Evolutionary conservation across 2,329 filamentous ascomycete species (phyloP), one percentile per base, ranked within the genome.

Genomic region (Xylaria polymorpha): DNA sequence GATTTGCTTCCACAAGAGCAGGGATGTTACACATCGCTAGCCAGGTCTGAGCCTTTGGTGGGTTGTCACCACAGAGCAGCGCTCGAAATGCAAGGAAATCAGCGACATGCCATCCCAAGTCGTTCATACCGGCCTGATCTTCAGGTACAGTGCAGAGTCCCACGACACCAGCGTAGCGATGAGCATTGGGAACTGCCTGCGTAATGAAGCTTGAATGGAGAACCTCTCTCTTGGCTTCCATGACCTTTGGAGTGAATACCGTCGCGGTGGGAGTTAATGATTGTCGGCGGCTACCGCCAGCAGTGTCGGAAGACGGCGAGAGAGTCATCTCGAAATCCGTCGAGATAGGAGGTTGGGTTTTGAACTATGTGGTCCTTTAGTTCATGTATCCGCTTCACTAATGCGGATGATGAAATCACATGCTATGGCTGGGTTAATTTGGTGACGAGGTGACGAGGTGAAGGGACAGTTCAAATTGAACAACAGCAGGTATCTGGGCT

Each of bases 71-170:
- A 32, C 69, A 66, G n/a, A 79, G 63, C 9, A 79, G 72, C 0
- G 74, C 60, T 67, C 74, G 77, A 63, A 75, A 77, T 7, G 77
- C 77, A 1, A 79, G 60, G 60, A 77, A 79, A 58, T 78, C 75
- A 14, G 74, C 55, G 29, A 79, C 63, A 48, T 78, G 75, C 73
- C 74, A 77, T 18, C 77, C 77, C 8, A 76, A 68, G 39, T 78
- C 71, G 22, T 75, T 57, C 35, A 69, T 72, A 35, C 67, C 73
- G 14, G 75, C 72, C 48, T 70, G 68, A 0, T 73, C 66, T 6
- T 61, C n/a, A 7, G 77, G 72, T 0, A 79, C 74, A 18, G 76
- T 67, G 41, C 77, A 79, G 15, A 79, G 64, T 12, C 67, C 77
- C 43, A 79, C 39, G 8, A 79, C 48, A 7, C 69, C 64, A 3